A percentile compares a stretch with the other conserved stretches of the same genome.
Evolutionary conservation across 768 basidiomycete genomes (phyloP).

Genomic region (Podaxis carcinomalis): DNA sequence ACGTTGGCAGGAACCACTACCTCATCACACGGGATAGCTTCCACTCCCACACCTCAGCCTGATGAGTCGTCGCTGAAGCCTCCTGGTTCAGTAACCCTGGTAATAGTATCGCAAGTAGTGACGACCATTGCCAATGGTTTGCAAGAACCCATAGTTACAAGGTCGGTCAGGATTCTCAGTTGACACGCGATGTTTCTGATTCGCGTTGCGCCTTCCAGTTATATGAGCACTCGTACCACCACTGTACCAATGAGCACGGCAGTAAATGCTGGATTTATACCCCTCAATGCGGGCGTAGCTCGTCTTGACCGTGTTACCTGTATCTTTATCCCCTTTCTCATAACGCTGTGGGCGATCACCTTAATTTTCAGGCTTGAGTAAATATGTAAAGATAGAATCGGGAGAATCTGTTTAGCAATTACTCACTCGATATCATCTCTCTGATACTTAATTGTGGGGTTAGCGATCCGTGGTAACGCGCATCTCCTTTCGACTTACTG

Average conservation of each 20-base stretch:
- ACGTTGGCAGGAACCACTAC: not conserved
- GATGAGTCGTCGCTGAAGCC: not conserved
- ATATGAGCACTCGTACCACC: slow-evolving; percentile 6
- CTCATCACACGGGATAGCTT: not conserved
- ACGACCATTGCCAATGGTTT: not conserved
- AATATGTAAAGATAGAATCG: not conserved
- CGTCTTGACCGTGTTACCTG: not conserved
- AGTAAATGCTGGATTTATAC: slow-evolving; percentile 4
- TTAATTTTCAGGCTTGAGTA: not conserved
- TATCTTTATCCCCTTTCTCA: not conserved
- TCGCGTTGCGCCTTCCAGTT: not conserved
- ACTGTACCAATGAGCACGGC: not conserved
- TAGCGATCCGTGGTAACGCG: not conserved
- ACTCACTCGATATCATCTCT: not conserved
- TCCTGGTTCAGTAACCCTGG: slow-evolving; percentile 4
- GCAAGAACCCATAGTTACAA: slow-evolving; percentile 1
- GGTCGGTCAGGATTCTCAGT: not conserved
- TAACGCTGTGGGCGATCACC: not conserved
- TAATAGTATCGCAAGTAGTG: slow-evolving; percentile 4
- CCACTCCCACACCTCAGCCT: not conserved
- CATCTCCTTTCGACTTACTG: not conserved
- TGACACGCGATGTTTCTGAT: not conserved
- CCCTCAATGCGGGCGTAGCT: slow-evolving; percentile 3
- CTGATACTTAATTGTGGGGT: not conserved
- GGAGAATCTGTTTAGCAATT: not conserved